phyloP scores from a whole-genome alignment of 768 basidiomycete genomes.

The Boletus sp. region DNA sequence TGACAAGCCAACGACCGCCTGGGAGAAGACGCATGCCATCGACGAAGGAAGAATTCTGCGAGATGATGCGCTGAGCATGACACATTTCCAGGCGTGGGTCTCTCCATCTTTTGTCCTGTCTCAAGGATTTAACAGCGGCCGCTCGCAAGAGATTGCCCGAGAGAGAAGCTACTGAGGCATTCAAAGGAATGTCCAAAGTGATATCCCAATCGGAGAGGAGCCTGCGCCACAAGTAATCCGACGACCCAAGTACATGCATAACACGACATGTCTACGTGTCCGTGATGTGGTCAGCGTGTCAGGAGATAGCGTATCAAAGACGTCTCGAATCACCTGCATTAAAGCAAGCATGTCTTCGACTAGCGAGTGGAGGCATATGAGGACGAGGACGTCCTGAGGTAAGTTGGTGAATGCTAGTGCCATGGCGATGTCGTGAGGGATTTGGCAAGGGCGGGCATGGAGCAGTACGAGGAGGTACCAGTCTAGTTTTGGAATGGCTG shows the following conservation, averaged over 20 bases:
- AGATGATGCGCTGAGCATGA: constrained; percentile 36
- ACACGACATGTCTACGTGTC: constrained; percentile 58
- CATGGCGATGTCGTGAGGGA: background rate
- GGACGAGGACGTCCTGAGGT: constrained; percentile 46
- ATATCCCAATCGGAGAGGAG: constrained; percentile 32
- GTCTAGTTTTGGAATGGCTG: background rate
- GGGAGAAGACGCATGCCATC: constrained; percentile 46
- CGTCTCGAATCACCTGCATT: constrained; percentile 42
- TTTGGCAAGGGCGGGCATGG: background rate
- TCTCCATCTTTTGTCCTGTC: constrained; percentile 52
- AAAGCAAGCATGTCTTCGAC: constrained; percentile 46
- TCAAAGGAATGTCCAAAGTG: constrained; percentile 42
- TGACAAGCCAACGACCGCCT: constrained; percentile 50
- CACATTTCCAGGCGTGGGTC: constrained; percentile 35
- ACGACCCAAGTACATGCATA: constrained; percentile 49
- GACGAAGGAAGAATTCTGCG: constrained; percentile 37
- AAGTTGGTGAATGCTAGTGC: constrained; percentile 30
- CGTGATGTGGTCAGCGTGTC: constrained; percentile 11
- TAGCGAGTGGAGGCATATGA: constrained; percentile 33
- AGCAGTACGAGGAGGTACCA: background rate
- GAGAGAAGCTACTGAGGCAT: constrained; percentile 33
- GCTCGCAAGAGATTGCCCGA: constrained; percentile 41
- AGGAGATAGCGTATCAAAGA: background rate
- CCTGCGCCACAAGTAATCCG: constrained; percentile 58
- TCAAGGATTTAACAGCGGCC: constrained; percentile 43